phyloP scores from a whole-genome alignment of 2,329 filamentous ascomycete species.

The Calonectria multiphialidica region DNA sequence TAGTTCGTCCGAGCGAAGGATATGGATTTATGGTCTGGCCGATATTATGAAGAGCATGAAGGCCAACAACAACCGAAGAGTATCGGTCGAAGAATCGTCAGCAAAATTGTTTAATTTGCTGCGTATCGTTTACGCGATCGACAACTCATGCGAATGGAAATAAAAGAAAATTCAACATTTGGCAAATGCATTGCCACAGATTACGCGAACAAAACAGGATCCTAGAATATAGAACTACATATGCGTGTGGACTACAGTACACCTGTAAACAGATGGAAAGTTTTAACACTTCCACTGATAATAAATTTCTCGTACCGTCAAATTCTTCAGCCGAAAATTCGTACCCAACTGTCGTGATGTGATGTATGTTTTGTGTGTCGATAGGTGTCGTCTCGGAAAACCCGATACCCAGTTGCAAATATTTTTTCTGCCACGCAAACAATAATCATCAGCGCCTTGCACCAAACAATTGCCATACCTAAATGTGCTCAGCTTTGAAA shows the following conservation, averaged over 20 bases:
- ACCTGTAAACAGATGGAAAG: background rate
- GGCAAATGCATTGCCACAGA: background rate
- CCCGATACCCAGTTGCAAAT: too few species aligned
- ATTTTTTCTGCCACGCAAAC: too few species aligned
- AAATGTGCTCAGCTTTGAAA: background rate
- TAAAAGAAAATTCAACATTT: background rate
- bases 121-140: background rate
- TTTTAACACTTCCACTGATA: background rate
- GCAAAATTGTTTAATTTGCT: background rate
- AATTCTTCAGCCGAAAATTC: too few species aligned
- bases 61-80: background rate
- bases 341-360: too few species aligned
- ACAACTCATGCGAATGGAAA: background rate
- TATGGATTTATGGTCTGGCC: slow-evolving; percentile 60
- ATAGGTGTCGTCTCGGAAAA: too few species aligned
- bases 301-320: background rate
- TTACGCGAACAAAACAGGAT: background rate
- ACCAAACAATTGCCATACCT: too few species aligned
- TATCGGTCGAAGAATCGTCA: background rate
- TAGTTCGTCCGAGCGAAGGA: slow-evolving; percentile 55
- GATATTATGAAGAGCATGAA: slow-evolving; percentile 23
- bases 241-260: background rate
- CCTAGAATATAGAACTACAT: background rate
- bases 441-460: too few species aligned
- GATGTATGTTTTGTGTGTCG: too few species aligned